phyloP scores from a whole-genome alignment of 257 asterid genomes.

The Linaria vulgaris region DNA sequence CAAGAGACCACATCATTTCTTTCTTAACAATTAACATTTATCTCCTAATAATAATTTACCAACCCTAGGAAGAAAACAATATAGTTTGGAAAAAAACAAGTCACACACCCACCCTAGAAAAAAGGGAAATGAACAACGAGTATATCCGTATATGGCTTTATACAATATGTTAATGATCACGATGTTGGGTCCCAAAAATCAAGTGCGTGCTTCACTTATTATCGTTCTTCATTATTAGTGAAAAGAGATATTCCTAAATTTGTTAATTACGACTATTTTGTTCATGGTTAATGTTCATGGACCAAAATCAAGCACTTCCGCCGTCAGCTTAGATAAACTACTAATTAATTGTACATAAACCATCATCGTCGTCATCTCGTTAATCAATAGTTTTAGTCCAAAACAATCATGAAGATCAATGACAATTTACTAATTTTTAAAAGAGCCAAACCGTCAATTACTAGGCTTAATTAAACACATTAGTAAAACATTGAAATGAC shows the following conservation, averaged over 20 bases:
- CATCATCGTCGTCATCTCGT: conserved; percentile 20
- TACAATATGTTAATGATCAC: conserved; percentile 56
- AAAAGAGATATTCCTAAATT: conserved; percentile 21
- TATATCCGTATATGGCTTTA: conserved; percentile 42
- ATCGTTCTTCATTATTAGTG: conserved; percentile 27
- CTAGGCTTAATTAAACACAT: too few species aligned
- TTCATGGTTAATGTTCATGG: conserved; percentile 37
- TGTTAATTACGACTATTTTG: conserved; percentile 15
- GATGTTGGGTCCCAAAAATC: conserved; percentile 47
- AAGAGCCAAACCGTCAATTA: too few species aligned
- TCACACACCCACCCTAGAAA: conserved; percentile 38
- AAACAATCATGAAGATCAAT: conserved; percentile 35
- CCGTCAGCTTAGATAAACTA: conserved; percentile 53
- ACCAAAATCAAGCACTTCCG: conserved; percentile 66
- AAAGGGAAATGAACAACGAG: conserved; percentile 28
- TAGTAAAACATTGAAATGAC: too few species aligned
- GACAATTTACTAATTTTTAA: conserved; percentile 14
- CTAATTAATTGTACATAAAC: conserved; percentile 21
- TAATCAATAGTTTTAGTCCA: conserved; percentile 35
- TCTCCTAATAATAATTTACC: too few species aligned
- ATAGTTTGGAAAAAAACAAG: conserved; percentile 37
- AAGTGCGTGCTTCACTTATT: conserved; percentile 50
- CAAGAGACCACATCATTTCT: too few species aligned
- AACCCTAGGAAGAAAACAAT: too few species aligned
- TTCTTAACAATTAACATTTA: too few species aligned